These are phyloP conservation scores for Aspergillus quadrilineatus DNA, from an alignment of 2,329 filamentous ascomycete genomes.

Conservation along the genomic window DNA sequence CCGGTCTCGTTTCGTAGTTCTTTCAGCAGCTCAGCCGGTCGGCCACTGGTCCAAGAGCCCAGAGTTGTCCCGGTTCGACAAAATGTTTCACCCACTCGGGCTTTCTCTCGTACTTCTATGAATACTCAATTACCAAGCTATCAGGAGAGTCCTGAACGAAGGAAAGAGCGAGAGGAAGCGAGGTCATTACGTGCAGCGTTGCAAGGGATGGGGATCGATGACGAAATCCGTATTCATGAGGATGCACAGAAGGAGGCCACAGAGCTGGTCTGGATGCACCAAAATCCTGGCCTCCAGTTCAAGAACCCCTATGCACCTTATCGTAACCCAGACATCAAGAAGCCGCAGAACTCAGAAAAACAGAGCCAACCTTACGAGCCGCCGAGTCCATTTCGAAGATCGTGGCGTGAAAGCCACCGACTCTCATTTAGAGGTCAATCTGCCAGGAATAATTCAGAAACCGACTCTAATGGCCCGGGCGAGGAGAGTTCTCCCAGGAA, in stretches of 20 bases:
- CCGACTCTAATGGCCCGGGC: neutral
- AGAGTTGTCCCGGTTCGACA: slow-evolving; percentile 32
- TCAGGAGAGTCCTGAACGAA: slow-evolving; percentile 54
- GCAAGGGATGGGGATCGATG: slow-evolving; percentile 58
- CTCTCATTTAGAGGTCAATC: slow-evolving; percentile 24
- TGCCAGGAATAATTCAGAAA: slow-evolving; percentile 4
- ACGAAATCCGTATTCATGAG: slow-evolving; percentile 54
- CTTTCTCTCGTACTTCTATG: slow-evolving; percentile 30
- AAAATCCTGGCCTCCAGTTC: slow-evolving; percentile 52
- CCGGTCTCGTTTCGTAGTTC: slow-evolving; percentile 33
- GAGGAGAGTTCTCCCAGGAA: slow-evolving; percentile 18
- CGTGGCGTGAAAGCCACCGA: slow-evolving; percentile 19
- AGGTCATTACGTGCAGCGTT: slow-evolving; percentile 57
- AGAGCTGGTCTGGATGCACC: slow-evolving; percentile 64
- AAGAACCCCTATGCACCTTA: slow-evolving; percentile 51
- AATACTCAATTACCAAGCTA: slow-evolving; percentile 48
- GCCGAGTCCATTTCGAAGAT: slow-evolving; percentile 23
- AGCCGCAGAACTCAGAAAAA: slow-evolving; percentile 44
- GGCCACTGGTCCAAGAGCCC: slow-evolving; percentile 42
- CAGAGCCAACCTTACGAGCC: slow-evolving; percentile 45
- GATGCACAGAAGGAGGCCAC: slow-evolving; percentile 63
- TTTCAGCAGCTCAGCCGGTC: slow-evolving; percentile 31
- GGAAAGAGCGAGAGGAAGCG: slow-evolving; percentile 60
- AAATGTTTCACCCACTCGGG: slow-evolving; percentile 38
- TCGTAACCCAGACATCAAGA: slow-evolving; percentile 43